Evolutionary conservation across 306 rosid genomes (phyloP), one percentile per base, ranked within the genome.

Genomic region (Cicer bijugum): DNA sequence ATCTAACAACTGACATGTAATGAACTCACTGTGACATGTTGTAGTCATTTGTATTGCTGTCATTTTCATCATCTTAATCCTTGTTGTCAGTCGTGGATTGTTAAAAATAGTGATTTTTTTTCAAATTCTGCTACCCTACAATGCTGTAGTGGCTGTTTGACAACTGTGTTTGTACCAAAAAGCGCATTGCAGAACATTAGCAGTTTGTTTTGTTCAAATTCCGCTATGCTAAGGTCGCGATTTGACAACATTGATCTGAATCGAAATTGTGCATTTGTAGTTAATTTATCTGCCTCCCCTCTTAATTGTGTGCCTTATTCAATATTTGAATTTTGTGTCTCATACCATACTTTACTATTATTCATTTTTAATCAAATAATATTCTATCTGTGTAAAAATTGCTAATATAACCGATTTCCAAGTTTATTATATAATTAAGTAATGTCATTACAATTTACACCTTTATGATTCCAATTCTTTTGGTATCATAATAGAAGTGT

Each of bases 331-430:
- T 44, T 20, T 15, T 20, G 33, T 16, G 61, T 66, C 48, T 50
- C 47, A 59, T 15, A 15, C 53, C 59, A 47, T 65, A 8, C 57
- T 7, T 47, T 16, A 67, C 45, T 43, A 42, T 40, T 12, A 9
- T 67, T 71, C 52, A 4, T 57, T 42, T 75, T 44, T 63, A 20
- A 63, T 35, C 48, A 37, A 12, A 52, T 23, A 17, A 37, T 81
- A 40, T 71, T 20, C 17, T 15, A 38, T 62, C 43, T 17, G 23
- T 37, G 1, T 14, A 47, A 55, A 56, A 9, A 6, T 66, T 47
- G 20, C 59, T 56, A 9, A 12, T 47, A 28, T 16, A 62, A 43
- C 20, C 20, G 4, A 28, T 9, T 42, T 28, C 4, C 28, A 23
- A 23, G 28, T 23, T 23, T 23, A 23, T 23, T 23, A 23, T 23